phyloP scores from a whole-genome alignment of 768 basidiomycete species.

The Naganishia onofrii region DNA sequence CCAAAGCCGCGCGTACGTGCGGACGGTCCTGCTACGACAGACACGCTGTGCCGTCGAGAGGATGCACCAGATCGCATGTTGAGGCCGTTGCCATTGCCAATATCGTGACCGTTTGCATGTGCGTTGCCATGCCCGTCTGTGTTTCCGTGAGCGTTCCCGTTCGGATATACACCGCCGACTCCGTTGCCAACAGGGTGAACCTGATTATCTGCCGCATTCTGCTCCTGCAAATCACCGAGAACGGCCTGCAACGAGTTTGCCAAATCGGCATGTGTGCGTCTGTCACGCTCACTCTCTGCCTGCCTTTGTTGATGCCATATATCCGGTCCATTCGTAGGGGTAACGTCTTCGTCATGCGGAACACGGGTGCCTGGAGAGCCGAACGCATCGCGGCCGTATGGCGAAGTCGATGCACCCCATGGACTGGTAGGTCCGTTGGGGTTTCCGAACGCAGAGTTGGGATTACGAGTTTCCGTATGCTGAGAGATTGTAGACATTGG shows the following conservation, averaged over 20 bases:
- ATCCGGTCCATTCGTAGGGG: neutral
- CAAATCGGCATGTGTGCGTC: slow-evolving; percentile 18
- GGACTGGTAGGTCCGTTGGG: slow-evolving; percentile 11
- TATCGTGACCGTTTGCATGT: neutral
- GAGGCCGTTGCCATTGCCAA: neutral
- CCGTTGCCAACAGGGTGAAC: neutral
- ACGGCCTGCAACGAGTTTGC: slow-evolving; percentile 25
- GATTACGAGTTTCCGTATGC: neutral
- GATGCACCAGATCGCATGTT: slow-evolving; percentile 39
- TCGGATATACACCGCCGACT: neutral
- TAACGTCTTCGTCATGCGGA: neutral
- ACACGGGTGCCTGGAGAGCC: neutral
- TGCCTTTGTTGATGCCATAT: neutral
- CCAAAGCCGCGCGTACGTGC: slow-evolving; percentile 42
- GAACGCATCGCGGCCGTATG: slow-evolving; percentile 17
- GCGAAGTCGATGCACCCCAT: neutral
- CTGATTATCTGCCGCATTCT: neutral
- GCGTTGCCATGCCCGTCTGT: neutral
- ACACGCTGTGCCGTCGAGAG: slow-evolving; percentile 46
- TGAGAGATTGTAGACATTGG: slow-evolving; percentile 35
- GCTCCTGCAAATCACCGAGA: slow-evolving; percentile 7
- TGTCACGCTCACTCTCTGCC: slow-evolving; percentile 22
- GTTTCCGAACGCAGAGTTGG: neutral
- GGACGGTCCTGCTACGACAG: slow-evolving; percentile 46
- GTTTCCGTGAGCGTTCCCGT: slow-evolving; percentile 2